These are phyloP conservation scores for Knoxdaviesia proteae DNA, from an alignment of 2,329 filamentous ascomycete genomes.

Conservation along the genomic window DNA sequence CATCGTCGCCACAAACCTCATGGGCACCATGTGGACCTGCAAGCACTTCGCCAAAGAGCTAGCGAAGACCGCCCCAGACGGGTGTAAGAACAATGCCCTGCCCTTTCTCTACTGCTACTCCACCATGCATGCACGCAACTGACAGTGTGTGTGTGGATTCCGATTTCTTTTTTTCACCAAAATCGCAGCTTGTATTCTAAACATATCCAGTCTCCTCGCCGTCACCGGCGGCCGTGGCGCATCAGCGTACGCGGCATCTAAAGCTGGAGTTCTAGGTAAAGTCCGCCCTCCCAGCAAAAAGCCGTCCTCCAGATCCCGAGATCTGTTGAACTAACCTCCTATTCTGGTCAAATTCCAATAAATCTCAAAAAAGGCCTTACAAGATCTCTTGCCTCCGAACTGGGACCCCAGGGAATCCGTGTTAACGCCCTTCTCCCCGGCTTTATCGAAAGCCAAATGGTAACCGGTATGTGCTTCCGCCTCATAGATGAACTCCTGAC, in stretches of 20 bases:
- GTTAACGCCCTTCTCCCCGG: slow-evolving; percentile 69
- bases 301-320: slow-evolving; percentile 6
- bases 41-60: slow-evolving; percentile 16
- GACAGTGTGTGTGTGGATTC: slow-evolving; percentile 1
- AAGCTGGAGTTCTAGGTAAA: slow-evolving; percentile 54
- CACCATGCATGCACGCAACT: no score
- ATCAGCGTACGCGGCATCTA: slow-evolving; percentile 56
- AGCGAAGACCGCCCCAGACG: slow-evolving; percentile 1
- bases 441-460: slow-evolving; percentile 70
- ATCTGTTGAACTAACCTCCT: no score
- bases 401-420: slow-evolving; percentile 39
- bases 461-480: slow-evolving; percentile 30
- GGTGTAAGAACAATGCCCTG: not conserved
- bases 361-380: slow-evolving; percentile 34
- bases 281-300: not conserved
- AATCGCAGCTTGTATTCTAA: slow-evolving; percentile 49
- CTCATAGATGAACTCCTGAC: no score
- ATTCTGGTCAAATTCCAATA: not conserved
- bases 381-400: slow-evolving; percentile 41
- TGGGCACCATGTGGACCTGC: slow-evolving; percentile 41
- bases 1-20: slow-evolving; percentile 51
- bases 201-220: slow-evolving; percentile 59
- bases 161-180: not conserved
- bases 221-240: slow-evolving; percentile 48
- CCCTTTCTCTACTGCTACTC: no score